A percentile compares a stretch with the other conserved stretches of the same genome.
phyloP scores from a whole-genome alignment of 2,329 filamentous ascomycete species.

The Pestalotiopsis fici region DNA sequence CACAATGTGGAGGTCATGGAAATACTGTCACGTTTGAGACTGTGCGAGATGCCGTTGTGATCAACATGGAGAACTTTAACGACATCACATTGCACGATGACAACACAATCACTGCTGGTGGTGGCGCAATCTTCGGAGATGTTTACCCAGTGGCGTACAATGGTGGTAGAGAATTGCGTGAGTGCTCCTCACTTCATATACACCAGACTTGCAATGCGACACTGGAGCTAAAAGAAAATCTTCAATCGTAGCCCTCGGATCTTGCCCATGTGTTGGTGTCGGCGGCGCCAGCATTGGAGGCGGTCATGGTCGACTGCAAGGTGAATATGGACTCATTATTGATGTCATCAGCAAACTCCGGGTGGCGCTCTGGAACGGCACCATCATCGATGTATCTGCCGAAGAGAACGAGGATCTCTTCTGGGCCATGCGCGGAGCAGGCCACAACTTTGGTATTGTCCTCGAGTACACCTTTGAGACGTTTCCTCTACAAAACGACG shows the following conservation, averaged over 20 bases:
- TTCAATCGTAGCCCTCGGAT: not conserved
- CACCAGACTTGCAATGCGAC: no score
- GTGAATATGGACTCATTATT: not conserved
- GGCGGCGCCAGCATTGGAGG: conserved; percentile 2
- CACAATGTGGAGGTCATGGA: conserved; percentile 14
- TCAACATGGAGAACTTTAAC: conserved; percentile 15
- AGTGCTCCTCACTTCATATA: not conserved
- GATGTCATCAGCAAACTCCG: not conserved
- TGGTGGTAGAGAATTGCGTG: not conserved
- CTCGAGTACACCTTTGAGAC: conserved; percentile 12
- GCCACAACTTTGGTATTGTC: conserved; percentile 22
- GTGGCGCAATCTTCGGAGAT: conserved; percentile 27
- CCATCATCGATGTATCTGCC: not conserved
- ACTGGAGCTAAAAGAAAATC: not conserved
- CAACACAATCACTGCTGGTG: conserved; percentile 23
- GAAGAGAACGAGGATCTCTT: conserved; percentile 13
- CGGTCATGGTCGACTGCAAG: not conserved
- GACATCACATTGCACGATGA: conserved; percentile 12
- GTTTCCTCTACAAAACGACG: not conserved
- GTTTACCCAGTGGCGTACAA: conserved; percentile 24
- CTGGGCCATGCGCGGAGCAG: conserved; percentile 21
- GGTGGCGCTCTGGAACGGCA: conserved; percentile 5
- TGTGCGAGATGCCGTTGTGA: conserved; percentile 12
- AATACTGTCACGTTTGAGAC: conserved; percentile 10
- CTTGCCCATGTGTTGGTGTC: conserved; percentile 1